phyloP scores from a whole-genome alignment of 805 yeast genomes.

The Saccharomycopsis fodiens region DNA sequence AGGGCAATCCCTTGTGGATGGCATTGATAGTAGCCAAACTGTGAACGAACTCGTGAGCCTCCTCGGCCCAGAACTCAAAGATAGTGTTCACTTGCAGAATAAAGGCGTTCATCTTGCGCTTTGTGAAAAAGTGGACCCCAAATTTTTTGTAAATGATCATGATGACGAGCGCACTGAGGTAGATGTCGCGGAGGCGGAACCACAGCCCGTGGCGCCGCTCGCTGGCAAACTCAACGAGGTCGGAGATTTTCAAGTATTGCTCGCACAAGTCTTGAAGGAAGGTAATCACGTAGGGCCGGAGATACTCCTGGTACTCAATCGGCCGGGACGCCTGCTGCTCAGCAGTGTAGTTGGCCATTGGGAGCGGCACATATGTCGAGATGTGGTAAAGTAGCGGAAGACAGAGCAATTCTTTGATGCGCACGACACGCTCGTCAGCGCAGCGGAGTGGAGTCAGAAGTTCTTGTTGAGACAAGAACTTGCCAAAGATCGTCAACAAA shows the following conservation, averaged over 20 bases:
- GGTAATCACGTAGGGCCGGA: slow-evolving; percentile 13
- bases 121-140: slow-evolving; percentile 16
- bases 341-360: slow-evolving; percentile 16
- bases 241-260: slow-evolving; percentile 13
- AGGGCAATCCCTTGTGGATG: slow-evolving; percentile 14
- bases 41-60: slow-evolving; percentile 11
- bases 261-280: slow-evolving; percentile 18
- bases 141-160: slow-evolving; percentile 19
- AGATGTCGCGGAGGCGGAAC: slow-evolving; percentile 20
- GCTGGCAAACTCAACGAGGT: slow-evolving; percentile 17
- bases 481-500: slow-evolving; percentile 17
- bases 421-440: slow-evolving; percentile 18
- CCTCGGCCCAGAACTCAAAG: slow-evolving; percentile 18
- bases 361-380: slow-evolving; percentile 14
- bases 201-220: slow-evolving; percentile 21
- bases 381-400: slow-evolving; percentile 18
- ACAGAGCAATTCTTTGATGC: slow-evolving; percentile 18
- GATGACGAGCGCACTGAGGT: slow-evolving; percentile 11
- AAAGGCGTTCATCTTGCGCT: slow-evolving; percentile 4
- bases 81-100: slow-evolving; percentile 12
- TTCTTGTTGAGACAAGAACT: slow-evolving; percentile 16
- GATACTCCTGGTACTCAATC: slow-evolving; percentile 9
- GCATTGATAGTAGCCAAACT: slow-evolving; percentile 9
- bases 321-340: slow-evolving; percentile 1
- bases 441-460: slow-evolving; percentile 18